These are phyloP conservation scores for Kazachstania bromeliacearum DNA, from an alignment of 805 yeast species.

Conservation along the genomic window DNA sequence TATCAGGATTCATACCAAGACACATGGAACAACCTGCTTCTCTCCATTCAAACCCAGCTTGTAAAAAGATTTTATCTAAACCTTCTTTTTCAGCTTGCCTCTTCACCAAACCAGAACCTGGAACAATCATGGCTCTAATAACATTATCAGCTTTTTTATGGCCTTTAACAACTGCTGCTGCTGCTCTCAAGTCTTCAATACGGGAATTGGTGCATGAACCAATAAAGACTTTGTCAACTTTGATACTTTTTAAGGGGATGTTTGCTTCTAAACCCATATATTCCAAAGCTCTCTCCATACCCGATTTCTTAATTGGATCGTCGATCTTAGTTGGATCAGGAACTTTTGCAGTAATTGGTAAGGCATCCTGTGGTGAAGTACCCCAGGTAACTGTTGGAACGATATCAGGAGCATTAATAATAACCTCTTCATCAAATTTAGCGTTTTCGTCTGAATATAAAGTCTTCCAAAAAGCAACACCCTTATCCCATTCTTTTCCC, in stretches of 20 bases:
- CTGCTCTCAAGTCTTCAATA: conserved; percentile 92
- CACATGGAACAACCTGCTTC: conserved; percentile 99
- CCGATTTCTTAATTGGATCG: conserved; percentile 68
- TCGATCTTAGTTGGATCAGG: conserved; percentile 77
- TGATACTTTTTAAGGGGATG: conserved; percentile 63
- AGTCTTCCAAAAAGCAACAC: conserved; percentile 83
- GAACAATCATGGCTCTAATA: conserved; percentile 81
- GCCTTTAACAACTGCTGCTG: conserved; percentile 89
- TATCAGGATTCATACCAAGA: conserved; percentile 98
- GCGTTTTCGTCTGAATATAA: conserved; percentile 87
- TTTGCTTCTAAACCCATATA: conserved; percentile 89
- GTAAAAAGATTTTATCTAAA: conserved; percentile 76
- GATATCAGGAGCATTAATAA: conserved; percentile 72
- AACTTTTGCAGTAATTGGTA: conserved; percentile 82
- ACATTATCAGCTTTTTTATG: conserved; percentile 75
- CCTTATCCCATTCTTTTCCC: conserved; percentile 93
- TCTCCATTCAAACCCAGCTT: conserved; percentile 97
- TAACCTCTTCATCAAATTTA: conserved; percentile 72
- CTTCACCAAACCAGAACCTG: conserved; percentile 95
- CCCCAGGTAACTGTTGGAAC: conserved; percentile 99
- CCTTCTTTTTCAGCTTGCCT: conserved; percentile 93
- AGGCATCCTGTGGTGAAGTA: conserved; percentile 97
- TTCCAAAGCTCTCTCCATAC: conserved; percentile 83
- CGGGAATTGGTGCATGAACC: conserved; percentile 98
- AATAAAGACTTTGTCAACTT: conserved; percentile 87